Percentiles rank a stretch among this genome's conserved stretches.
Evolutionary conservation across 2,329 filamentous ascomycete genomes (phyloP).

Genomic region (Cladosporium cucumerinum): DNA sequence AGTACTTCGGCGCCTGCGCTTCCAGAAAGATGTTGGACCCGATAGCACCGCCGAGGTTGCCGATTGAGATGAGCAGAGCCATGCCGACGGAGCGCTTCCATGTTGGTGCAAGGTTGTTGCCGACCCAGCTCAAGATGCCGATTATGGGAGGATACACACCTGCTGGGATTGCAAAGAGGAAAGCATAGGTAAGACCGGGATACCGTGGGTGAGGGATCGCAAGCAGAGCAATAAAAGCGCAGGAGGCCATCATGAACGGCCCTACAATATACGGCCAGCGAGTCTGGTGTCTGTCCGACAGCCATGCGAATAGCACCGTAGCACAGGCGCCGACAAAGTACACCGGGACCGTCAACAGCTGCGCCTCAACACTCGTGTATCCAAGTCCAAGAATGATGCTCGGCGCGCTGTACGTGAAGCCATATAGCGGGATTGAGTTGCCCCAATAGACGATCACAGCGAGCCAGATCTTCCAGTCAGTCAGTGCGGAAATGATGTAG

Average conservation of each 20-base stretch:
- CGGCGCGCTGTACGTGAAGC: conserved; percentile 58
- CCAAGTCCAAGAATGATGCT: conserved; percentile 50
- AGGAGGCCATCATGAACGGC: conserved; percentile 17
- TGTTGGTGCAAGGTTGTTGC: conserved; percentile 68
- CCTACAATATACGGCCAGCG: conserved; percentile 22
- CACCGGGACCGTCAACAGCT: conserved; percentile 45
- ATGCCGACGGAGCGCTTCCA: conserved; percentile 62
- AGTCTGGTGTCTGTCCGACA: conserved; percentile 20
- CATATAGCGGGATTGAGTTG: conserved; percentile 36
- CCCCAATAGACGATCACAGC: conserved; percentile 32
- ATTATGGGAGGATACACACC: conserved; percentile 28
- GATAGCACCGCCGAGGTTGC: conserved; percentile 50
- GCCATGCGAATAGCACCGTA: conserved; percentile 21
- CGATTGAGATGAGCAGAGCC: conserved; percentile 52
- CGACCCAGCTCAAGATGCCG: conserved; percentile 40
- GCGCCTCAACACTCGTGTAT: conserved; percentile 41
- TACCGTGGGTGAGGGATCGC: conserved; percentile 30
- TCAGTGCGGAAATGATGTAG: conserved; percentile 37
- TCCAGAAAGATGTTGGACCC: conserved; percentile 50
- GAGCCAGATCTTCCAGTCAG: conserved; percentile 45
- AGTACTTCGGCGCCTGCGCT: conserved; percentile 48
- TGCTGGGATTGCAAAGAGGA: conserved; percentile 43
- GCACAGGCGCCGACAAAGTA: conserved; percentile 33
- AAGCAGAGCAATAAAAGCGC: conserved; percentile 23
- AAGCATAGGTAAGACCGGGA: conserved; percentile 23